Evolutionary conservation across 2,329 filamentous ascomycete genomes (phyloP).

Genomic region (Emericellopsis atlantica): DNA sequence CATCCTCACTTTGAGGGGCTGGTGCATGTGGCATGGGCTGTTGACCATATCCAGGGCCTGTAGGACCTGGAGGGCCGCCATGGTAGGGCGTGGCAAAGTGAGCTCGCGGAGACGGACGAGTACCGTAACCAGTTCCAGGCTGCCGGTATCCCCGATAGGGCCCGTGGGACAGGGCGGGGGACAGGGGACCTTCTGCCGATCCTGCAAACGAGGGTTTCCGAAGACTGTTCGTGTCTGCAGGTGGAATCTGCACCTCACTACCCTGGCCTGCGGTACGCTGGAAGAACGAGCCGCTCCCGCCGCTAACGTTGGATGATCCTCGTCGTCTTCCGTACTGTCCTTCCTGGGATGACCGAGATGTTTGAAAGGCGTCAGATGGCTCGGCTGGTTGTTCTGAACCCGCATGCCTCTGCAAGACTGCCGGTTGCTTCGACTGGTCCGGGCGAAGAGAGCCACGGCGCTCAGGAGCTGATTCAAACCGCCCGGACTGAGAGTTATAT

Average conservation of each 20-base stretch:
- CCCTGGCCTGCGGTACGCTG: constrained; percentile 36
- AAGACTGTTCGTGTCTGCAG: constrained; percentile 28
- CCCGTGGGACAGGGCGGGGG: constrained; percentile 18
- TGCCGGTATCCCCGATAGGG: constrained; percentile 14
- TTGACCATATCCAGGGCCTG: neutral
- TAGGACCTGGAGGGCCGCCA: constrained; percentile 4
- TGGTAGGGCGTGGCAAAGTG: constrained; percentile 26
- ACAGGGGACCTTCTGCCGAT: constrained; percentile 36
- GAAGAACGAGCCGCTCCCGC: constrained; percentile 60
- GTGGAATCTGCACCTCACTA: constrained; percentile 25
- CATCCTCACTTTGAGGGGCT: constrained; percentile 24
- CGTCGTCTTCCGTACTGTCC: constrained; percentile 62
- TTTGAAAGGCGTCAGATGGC: constrained; percentile 78
- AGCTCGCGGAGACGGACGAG: constrained; percentile 29
- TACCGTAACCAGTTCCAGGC: constrained; percentile 11
- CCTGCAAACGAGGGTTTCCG: constrained; percentile 36
- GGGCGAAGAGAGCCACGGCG: constrained; percentile 58
- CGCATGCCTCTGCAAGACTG: constrained; percentile 63
- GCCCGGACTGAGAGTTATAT: constrained; percentile 89
- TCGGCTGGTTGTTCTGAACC: constrained; percentile 60
- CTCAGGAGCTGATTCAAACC: constrained; percentile 80
- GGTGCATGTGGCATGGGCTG: constrained; percentile 13
- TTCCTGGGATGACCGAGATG: constrained; percentile 54
- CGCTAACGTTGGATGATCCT: constrained; percentile 84
- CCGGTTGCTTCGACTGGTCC: constrained; percentile 60